Percentiles rank a stretch among this genome's conserved stretches.
phyloP scores from a whole-genome alignment of 1,139 yeast genomes.

The Petasospora rhodanensis region DNA sequence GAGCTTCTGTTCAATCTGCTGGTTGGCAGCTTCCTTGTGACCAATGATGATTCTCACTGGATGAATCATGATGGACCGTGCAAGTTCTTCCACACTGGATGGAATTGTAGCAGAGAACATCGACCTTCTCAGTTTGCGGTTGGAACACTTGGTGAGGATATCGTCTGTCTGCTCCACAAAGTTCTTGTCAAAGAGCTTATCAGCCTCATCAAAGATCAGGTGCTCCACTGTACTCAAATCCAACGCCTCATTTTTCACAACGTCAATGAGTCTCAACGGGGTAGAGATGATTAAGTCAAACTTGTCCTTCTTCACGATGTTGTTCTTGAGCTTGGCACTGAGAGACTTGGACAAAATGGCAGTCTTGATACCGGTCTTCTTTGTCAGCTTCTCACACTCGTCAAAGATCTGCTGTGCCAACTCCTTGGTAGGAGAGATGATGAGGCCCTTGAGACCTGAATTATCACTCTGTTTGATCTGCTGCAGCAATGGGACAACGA shows the following conservation, averaged over 20 bases:
- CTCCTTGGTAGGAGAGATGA: constrained; percentile 91
- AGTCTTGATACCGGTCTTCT: constrained; percentile 47
- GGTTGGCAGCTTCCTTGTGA: constrained; percentile 88
- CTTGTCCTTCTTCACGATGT: constrained; percentile 52
- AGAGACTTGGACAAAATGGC: constrained; percentile 73
- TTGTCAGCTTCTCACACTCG: constrained; percentile 57
- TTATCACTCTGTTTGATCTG: constrained; percentile 26
- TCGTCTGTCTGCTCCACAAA: constrained; percentile 91
- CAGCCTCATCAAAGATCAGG: constrained; percentile 92
- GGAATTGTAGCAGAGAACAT: constrained; percentile 97
- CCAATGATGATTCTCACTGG: constrained; percentile 89
- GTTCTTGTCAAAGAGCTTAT: constrained; percentile 84
- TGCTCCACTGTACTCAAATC: constrained; percentile 65
- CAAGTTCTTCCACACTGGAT: constrained; percentile 86
- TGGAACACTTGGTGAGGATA: constrained; percentile 60
- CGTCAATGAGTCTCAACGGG: constrained; percentile 81
- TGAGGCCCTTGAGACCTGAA: constrained; percentile 54
- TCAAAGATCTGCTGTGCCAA: constrained; percentile 81
- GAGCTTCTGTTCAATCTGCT: constrained; percentile 76
- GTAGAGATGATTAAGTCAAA: constrained; percentile 83
- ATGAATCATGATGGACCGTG: constrained; percentile 75
- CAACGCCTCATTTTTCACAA: constrained; percentile 55
- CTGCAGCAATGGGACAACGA: constrained; percentile 77
- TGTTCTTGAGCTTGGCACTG: constrained; percentile 63
- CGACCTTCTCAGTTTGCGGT: constrained; percentile 52